These are phyloP conservation scores for Paramyrothecium sp. DNA, from an alignment of 2,329 filamentous ascomycete species.

Conservation along the genomic window DNA sequence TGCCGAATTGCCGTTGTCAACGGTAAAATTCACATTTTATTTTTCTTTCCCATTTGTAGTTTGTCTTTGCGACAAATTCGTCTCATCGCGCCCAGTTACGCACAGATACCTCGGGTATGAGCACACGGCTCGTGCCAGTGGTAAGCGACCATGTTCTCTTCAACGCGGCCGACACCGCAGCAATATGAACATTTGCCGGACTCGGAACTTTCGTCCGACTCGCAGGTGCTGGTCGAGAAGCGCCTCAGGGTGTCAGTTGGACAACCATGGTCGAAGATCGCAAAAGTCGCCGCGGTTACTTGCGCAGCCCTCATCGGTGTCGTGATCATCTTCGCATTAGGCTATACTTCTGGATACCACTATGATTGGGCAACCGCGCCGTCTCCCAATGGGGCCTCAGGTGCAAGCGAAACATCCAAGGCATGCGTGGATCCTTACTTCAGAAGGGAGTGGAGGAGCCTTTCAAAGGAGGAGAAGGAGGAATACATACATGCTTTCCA, in stretches of 20 bases:
- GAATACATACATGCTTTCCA: constrained; percentile 11
- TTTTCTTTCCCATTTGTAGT: too few relatives aligned
- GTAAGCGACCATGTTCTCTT: background rate
- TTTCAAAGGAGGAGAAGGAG: constrained; percentile 8
- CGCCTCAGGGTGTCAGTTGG: background rate
- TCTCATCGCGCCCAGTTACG: background rate
- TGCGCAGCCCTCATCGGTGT: background rate
- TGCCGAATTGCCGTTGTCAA: too few relatives aligned
- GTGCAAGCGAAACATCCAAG: background rate
- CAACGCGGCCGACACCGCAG: background rate
- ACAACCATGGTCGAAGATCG: background rate
- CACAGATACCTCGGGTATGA: background rate
- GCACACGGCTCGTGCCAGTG: background rate
- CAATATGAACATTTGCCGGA: background rate
- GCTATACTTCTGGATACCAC: background rate
- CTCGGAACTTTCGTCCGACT: background rate
- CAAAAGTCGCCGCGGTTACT: background rate
- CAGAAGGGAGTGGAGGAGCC: constrained; percentile 10
- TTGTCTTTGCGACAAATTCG: too few relatives aligned
- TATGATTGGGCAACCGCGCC: background rate
- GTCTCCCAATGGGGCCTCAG: background rate
- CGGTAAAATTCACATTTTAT: too few relatives aligned
- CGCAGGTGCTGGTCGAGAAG: background rate
- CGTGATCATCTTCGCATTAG: background rate
- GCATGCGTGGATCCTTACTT: constrained; percentile 4